A percentile compares a stretch with the other conserved stretches of the same genome.
These are phyloP conservation scores for Lactifluus rugatus DNA, from an alignment of 768 basidiomycete genomes.

Conservation along the genomic window DNA sequence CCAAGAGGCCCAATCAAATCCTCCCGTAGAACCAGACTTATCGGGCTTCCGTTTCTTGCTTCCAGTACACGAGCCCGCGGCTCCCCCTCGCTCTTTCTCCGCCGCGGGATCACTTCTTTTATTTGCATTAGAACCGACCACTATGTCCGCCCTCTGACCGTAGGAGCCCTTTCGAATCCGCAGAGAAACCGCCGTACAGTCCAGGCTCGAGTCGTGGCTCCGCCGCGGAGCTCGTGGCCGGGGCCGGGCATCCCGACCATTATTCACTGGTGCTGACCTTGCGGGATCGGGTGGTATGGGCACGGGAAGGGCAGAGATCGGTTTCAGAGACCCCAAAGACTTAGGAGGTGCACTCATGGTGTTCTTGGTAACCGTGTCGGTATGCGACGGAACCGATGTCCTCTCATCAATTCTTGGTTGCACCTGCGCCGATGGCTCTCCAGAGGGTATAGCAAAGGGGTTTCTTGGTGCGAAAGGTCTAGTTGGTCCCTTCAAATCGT, in stretches of 20 bases:
- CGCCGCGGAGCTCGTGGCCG: background rate
- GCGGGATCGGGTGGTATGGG: conserved; percentile 1
- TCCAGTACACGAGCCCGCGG: background rate
- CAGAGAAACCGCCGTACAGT: background rate
- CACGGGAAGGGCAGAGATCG: conserved; percentile 6
- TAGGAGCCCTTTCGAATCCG: background rate
- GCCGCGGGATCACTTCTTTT: background rate
- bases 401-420: background rate
- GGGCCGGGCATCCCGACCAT: background rate
- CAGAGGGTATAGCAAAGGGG: background rate
- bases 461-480: background rate
- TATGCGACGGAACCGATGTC: background rate
- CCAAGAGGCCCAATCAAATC: conserved; percentile 5
- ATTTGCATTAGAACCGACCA: background rate
- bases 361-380: background rate
- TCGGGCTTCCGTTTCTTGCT: background rate
- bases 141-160: background rate
- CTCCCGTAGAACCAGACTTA: background rate
- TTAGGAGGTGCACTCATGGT: background rate
- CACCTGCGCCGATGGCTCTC: background rate
- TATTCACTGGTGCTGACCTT: background rate
- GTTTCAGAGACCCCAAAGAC: conserved; percentile 3
- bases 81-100: background rate
- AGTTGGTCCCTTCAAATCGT: background rate
- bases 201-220: background rate